These are phyloP conservation scores for Annulohypoxylon bovei DNA, from an alignment of 495 filamentous ascomycete genomes.

Conservation along the genomic window DNA sequence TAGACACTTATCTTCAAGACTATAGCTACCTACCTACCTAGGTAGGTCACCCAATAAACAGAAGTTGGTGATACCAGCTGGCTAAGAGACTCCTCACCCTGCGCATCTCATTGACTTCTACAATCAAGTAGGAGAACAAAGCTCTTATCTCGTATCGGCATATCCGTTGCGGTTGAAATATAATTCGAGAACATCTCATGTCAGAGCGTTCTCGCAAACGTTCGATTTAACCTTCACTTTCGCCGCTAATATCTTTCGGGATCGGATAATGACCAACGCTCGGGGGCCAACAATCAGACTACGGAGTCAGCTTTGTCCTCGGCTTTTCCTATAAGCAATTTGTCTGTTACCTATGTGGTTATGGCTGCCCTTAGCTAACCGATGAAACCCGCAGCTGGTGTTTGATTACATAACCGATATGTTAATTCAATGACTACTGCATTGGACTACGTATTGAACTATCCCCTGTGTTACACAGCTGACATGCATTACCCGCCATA, in stretches of 20 bases:
- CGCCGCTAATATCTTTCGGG: background rate
- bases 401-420: no score
- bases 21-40: no score
- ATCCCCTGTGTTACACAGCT: no score
- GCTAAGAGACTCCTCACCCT: no score
- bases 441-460: no score
- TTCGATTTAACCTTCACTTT: background rate
- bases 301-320: background rate
- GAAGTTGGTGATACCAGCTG: no score
- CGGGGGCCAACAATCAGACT: background rate
- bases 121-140: background rate
- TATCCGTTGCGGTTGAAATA: background rate
- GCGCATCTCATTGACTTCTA: background rate
- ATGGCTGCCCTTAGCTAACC: background rate
- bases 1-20: no score
- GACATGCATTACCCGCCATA: no score
- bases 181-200: background rate
- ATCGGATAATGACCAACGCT: background rate
- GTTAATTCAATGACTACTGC: no score
- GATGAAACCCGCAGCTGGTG: no score
- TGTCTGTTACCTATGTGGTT: background rate
- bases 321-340: background rate
- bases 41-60: no score
- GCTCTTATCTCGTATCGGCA: background rate
- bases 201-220: slow-evolving; percentile 7